Base-by-base conservation (phyloP, 768 basidiomycete genomes). In the Hericium erinaceus region DNA sequence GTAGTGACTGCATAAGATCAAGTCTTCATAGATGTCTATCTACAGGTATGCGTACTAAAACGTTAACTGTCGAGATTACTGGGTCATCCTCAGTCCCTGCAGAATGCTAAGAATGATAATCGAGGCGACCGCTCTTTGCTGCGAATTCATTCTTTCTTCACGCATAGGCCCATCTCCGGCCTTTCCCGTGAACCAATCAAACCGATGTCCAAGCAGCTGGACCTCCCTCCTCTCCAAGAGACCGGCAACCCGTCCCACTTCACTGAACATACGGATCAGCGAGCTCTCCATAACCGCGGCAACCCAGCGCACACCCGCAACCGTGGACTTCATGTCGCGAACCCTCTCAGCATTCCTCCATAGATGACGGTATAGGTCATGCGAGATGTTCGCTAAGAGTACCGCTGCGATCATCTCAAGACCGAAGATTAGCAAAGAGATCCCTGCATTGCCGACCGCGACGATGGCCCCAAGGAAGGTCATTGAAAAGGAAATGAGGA, bases 151-250 rank as follows among this genome's bases (percentile, higher is more conserved):
- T 28, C 69, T 71, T 60, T 84, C 80, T 38, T 82, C 78, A 0
- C 67, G 61, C 55, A 61, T 68, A 0, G 80, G 80, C 0, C 70
- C 76, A 4, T 70, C 63, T 0, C 73, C 76, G 16, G 50, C 60
- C 28, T 75, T 64, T 8, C 75, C 71, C 0, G 76, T 67, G 57
- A 83, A 84, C 81, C 81, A 83, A 54, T 83, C 82, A 52, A 84
- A 84, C 6, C 82, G 65, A 26, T 57, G 61, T 0, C 76, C 74
- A 18, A 82, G 52, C 1, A 63, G 58, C 2, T 11, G 5, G 6
- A 69, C 68, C 60, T 83, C 80, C 0, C 73, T 60, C n/a, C 79
- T 66, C 51, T 72, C 70, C 9, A 82, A 18, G 15, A 78, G 60
- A 1, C 82, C 81, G 2, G 74, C 67, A 0, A 73, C 39, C 8